Percentiles rank a stretch among this genome's conserved stretches.
Evolutionary conservation across 176 grass and related monocot genomes (phyloP).

Genomic region (Triticum dicoccoides): DNA sequence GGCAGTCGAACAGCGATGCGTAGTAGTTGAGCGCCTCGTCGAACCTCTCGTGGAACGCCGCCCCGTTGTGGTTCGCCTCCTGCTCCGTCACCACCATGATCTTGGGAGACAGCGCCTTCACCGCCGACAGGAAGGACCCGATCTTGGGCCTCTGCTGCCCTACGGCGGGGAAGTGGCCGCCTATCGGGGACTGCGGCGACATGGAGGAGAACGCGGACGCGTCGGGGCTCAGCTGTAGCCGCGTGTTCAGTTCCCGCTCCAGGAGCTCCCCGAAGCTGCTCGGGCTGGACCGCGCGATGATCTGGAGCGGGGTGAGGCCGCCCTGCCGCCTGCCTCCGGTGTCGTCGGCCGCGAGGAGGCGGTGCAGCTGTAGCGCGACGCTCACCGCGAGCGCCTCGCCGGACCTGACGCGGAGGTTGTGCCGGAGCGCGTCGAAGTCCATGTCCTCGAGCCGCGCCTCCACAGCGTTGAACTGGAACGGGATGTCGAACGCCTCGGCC

Average conservation of each 20-base stretch:
- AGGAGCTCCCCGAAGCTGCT: conserved; percentile 49
- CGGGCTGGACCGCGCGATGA: conserved; percentile 44
- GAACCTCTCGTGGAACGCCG: conserved; percentile 43
- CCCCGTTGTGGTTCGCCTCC: conserved; percentile 54
- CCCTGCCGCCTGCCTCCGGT: background rate
- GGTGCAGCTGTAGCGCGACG: conserved; percentile 47
- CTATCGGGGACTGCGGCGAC: conserved; percentile 12
- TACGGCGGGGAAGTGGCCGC: background rate
- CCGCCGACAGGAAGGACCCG: conserved; percentile 16
- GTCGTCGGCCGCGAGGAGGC: conserved; percentile 39
- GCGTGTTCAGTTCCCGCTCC: conserved; percentile 47
- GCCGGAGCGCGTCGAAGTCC: conserved; percentile 26
- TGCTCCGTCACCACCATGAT: conserved; percentile 46
- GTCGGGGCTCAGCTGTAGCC: conserved; percentile 53
- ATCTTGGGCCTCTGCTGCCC: conserved; percentile 14
- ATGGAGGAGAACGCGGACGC: background rate
- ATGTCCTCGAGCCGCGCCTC: conserved; percentile 44
- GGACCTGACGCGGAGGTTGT: conserved; percentile 36
- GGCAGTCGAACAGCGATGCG: conserved; percentile 49
- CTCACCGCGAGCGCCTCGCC: conserved; percentile 62
- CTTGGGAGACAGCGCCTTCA: conserved; percentile 23
- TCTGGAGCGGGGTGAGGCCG: conserved; percentile 39
- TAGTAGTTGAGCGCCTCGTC: conserved; percentile 58
- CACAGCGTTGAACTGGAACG: conserved; percentile 51
- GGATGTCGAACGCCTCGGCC: conserved; percentile 53